Conservation (phyloP, 177 flowering plant genomes). For the Tripterygium wilfordii region DNA sequence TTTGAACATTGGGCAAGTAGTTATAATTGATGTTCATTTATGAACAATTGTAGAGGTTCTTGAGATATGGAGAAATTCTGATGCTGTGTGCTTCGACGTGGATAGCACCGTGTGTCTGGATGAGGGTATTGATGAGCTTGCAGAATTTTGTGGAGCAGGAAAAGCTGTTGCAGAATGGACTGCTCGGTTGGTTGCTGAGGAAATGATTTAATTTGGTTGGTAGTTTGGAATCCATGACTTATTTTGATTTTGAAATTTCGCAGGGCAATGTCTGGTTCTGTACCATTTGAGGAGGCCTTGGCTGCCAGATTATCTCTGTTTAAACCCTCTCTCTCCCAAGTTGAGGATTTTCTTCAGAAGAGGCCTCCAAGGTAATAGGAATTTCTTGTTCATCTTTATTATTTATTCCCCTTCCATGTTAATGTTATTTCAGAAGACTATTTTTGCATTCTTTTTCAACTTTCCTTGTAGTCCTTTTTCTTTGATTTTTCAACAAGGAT, state of each 20-base stretch:
- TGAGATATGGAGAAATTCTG: slow-evolving; percentile 62
- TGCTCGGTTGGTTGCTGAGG: slow-evolving; percentile 55
- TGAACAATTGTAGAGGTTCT: slow-evolving; percentile 47
- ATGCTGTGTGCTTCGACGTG: slow-evolving; percentile 97
- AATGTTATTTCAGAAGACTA: too few relatives aligned
- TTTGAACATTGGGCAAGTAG: background rate
- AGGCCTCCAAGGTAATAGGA: slow-evolving; percentile 79
- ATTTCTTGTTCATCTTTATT: background rate
- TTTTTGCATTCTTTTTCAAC: too few relatives aligned
- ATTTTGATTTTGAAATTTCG: slow-evolving; percentile 12
- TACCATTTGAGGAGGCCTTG: slow-evolving; percentile 93
- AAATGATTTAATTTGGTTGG: too few relatives aligned
- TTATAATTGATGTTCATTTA: slow-evolving; percentile 1
- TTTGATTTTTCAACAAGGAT: too few relatives aligned
- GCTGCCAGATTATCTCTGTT: slow-evolving; percentile 87
- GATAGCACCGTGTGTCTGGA: slow-evolving; percentile 98
- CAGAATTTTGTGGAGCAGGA: slow-evolving; percentile 98
- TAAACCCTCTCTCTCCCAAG: slow-evolving; percentile 67
- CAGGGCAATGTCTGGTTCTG: slow-evolving; percentile 98
- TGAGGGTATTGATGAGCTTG: slow-evolving; percentile 98
- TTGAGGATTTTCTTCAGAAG: slow-evolving; percentile 75
- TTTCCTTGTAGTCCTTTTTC: too few relatives aligned
- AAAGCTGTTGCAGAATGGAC: slow-evolving; percentile 99
- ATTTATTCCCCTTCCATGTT: too few relatives aligned
- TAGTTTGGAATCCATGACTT: background rate